These are phyloP conservation scores for Podaxis carcinomalis DNA, from an alignment of 768 basidiomycete genomes.

Conservation along the genomic window DNA sequence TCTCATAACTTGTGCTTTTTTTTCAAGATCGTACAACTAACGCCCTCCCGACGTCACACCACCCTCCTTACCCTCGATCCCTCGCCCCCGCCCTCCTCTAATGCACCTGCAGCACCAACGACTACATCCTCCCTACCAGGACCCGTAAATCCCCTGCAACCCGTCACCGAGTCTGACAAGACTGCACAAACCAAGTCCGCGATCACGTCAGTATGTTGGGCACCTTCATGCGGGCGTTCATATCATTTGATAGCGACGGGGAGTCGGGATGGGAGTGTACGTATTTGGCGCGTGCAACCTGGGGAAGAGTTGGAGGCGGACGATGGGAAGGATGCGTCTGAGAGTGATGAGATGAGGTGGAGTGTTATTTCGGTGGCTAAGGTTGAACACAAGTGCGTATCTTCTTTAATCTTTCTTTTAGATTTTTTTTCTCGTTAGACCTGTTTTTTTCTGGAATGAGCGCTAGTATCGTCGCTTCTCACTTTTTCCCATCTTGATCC, in stretches of 20 bases:
- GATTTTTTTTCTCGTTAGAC: neutral
- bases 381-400: conserved; percentile 73
- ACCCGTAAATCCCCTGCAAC: neutral
- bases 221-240: conserved; percentile 88
- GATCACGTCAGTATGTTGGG: conserved; percentile 87
- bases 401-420: neutral
- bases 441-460: neutral
- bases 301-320: conserved; percentile 39
- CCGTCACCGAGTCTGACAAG: neutral
- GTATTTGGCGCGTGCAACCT: conserved; percentile 85
- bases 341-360: conserved; percentile 61
- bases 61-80: conserved; percentile 60
- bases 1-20: neutral
- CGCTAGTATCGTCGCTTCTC: neutral
- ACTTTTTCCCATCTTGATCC: neutral
- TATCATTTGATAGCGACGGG: conserved; percentile 95
- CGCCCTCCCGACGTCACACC: conserved; percentile 56
- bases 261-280: conserved; percentile 78
- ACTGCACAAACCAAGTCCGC: conserved; percentile 44
- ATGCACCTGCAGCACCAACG: neutral
- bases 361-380: conserved; percentile 73
- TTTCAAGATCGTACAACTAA: conserved; percentile 68
- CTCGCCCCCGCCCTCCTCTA: conserved; percentile 24
- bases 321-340: conserved; percentile 29
- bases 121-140: conserved; percentile 11